phyloP scores from a whole-genome alignment of 2,329 filamentous ascomycete species.

The Diaporthe sp. region DNA sequence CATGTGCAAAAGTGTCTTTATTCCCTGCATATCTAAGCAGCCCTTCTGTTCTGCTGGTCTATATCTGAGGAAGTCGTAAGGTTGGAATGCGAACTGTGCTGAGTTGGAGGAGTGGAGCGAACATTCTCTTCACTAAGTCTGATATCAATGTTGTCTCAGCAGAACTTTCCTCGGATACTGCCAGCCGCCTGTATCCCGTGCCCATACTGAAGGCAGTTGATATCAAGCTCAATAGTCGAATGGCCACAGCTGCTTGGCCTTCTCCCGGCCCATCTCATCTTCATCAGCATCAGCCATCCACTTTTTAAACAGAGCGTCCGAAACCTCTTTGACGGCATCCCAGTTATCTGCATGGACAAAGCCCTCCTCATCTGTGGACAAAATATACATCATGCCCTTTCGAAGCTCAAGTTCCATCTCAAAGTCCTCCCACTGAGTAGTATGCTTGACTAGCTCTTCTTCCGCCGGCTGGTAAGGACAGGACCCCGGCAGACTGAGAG shows the following conservation, averaged over 20 bases:
- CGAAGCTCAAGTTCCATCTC: background rate
- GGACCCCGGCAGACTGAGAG: background rate
- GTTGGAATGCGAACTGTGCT: background rate
- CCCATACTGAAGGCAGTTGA: background rate
- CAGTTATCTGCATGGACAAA: background rate
- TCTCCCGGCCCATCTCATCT: background rate
- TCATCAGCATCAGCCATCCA: background rate
- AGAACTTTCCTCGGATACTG: background rate
- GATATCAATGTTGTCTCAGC: too few relatives aligned
- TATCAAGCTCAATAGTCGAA: background rate
- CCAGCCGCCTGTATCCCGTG: background rate
- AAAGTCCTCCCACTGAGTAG: background rate
- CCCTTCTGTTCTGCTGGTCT: background rate
- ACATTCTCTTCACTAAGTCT: too few relatives aligned
- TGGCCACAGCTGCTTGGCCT: conserved; percentile 10
- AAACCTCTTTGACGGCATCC: background rate
- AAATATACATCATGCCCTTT: background rate
- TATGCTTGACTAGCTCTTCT: conserved; percentile 1
- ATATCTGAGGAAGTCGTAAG: background rate
- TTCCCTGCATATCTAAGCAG: too few relatives aligned
- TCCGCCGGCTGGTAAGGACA: background rate
- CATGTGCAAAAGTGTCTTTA: background rate
- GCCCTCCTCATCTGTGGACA: background rate
- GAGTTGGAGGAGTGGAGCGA: background rate
- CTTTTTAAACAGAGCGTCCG: background rate